These are phyloP conservation scores for Bullera alba DNA, from an alignment of 768 basidiomycete species.

Conservation along the genomic window DNA sequence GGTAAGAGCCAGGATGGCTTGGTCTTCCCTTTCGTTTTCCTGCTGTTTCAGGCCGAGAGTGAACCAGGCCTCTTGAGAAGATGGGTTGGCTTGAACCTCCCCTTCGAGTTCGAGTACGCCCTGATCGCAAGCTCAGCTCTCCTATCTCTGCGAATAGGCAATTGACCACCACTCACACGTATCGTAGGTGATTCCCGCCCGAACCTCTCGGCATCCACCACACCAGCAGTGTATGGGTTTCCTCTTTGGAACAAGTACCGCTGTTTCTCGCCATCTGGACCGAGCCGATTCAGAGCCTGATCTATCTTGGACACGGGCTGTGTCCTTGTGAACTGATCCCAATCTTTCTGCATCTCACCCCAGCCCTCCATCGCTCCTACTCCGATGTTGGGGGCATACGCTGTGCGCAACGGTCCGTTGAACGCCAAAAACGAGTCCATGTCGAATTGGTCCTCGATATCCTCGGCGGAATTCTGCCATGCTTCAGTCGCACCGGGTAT, in stretches of 20 bases:
- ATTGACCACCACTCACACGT: slow-evolving; percentile 9
- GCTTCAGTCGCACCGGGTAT: slow-evolving; percentile 17
- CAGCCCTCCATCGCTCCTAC: slow-evolving; percentile 17
- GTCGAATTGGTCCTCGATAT: slow-evolving; percentile 23
- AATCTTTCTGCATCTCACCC: slow-evolving; percentile 32
- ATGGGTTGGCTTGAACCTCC: slow-evolving; percentile 68
- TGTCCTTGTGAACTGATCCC: slow-evolving; percentile 20
- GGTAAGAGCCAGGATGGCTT: slow-evolving; percentile 76
- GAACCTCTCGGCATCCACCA: background rate
- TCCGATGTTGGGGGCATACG: background rate
- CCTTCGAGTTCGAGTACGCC: slow-evolving; percentile 85
- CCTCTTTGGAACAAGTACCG: slow-evolving; percentile 40
- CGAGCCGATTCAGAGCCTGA: no score
- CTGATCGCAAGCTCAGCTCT: slow-evolving; percentile 49
- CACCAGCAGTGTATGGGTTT: slow-evolving; percentile 32
- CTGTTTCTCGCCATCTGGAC: slow-evolving; percentile 9
- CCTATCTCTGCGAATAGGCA: no score
- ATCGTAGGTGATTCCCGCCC: slow-evolving; percentile 18
- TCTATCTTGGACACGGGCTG: slow-evolving; percentile 2
- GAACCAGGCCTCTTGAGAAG: slow-evolving; percentile 72
- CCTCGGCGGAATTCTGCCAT: slow-evolving; percentile 24
- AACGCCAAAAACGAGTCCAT: slow-evolving; percentile 29
- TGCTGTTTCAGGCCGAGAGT: slow-evolving; percentile 93
- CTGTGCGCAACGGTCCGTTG: slow-evolving; percentile 16
- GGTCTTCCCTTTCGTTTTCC: slow-evolving; percentile 89